phyloP scores from a whole-genome alignment of 2,329 filamentous ascomycete species.

The Berkeleyomyces basicola region DNA sequence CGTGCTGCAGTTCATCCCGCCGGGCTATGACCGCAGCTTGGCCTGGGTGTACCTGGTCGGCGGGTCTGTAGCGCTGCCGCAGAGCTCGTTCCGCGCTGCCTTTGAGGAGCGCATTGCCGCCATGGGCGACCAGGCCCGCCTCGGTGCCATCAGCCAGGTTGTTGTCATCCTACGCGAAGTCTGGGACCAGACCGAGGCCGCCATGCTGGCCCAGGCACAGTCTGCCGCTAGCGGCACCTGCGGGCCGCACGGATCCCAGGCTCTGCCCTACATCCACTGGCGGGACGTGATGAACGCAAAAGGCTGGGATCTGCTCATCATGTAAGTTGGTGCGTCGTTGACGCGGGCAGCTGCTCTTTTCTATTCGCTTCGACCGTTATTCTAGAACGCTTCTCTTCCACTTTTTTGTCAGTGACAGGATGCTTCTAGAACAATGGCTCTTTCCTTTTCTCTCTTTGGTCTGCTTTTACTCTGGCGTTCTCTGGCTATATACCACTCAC shows the following conservation, averaged over 20 bases:
- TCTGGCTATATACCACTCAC: constrained; percentile 2
- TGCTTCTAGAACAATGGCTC: not conserved
- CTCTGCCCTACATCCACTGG: constrained; percentile 68
- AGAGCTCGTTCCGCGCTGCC: constrained; percentile 59
- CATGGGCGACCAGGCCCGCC: constrained; percentile 60
- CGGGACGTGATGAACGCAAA: constrained; percentile 83
- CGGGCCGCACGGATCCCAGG: constrained; percentile 21
- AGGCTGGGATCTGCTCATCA: constrained; percentile 82
- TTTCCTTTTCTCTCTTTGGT: constrained; percentile 4
- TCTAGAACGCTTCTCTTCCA: constrained; percentile 8
- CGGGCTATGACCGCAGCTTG: constrained; percentile 77
- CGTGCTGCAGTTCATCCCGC: constrained; percentile 66
- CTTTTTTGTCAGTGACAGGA: not conserved
- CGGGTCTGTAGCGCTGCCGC: constrained; percentile 57
- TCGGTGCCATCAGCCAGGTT: constrained; percentile 77
- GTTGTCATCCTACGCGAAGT: constrained; percentile 63
- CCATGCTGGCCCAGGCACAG: constrained; percentile 23
- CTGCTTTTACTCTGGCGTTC: constrained; percentile 8
- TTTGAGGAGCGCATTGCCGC: constrained; percentile 58
- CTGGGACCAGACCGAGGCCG: constrained; percentile 60
- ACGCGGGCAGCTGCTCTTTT: constrained; percentile 12
- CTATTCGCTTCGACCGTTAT: constrained; percentile 14
- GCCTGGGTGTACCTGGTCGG: constrained; percentile 88
- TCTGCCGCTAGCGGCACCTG: constrained; percentile 20
- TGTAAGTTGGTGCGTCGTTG: constrained; percentile 33